Conservation (phyloP, 192 early-diverging fungal species). For the Thoreauomyces humboldtii region DNA sequence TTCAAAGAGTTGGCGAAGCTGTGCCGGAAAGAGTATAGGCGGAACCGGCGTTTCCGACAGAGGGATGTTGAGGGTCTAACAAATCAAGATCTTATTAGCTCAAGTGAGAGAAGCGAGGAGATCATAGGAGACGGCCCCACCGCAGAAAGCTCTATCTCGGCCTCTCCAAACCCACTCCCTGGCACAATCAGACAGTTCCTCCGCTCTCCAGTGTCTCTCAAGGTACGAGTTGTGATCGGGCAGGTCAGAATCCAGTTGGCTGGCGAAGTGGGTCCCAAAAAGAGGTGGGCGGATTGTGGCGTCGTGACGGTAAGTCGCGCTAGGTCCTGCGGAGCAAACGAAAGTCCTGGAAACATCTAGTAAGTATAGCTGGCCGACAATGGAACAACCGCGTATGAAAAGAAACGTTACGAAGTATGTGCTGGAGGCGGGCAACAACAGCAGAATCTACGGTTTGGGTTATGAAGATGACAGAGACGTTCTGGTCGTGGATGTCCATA, state of each 20-base stretch:
- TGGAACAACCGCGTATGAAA: too few relatives aligned
- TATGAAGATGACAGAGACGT: neutral
- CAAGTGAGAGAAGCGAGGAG: too few relatives aligned
- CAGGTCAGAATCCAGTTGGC: conserved; percentile 6
- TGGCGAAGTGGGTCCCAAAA: neutral
- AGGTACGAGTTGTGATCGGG: neutral
- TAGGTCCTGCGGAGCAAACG: neutral
- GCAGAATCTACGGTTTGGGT: too few relatives aligned
- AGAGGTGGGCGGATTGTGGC: neutral
- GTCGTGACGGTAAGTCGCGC: neutral
- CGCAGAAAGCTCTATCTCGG: neutral
- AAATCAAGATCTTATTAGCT: neutral
- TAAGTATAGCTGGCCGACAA: too few relatives aligned
- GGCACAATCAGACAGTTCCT: conserved; percentile 2
- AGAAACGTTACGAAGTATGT: too few relatives aligned
- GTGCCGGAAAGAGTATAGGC: too few relatives aligned
- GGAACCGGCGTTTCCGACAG: too few relatives aligned
- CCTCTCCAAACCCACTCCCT: neutral
- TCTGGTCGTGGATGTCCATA: neutral
- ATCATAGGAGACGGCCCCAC: neutral
- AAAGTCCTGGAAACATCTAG: neutral
- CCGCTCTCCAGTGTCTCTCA: neutral
- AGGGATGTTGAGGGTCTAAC: conserved; percentile 1
- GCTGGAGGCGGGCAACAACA: too few relatives aligned
- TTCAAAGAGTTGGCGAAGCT: too few relatives aligned